Evolutionary conservation across 2,329 filamentous ascomycete species (phyloP).

Genomic region (Fusarium musae): DNA sequence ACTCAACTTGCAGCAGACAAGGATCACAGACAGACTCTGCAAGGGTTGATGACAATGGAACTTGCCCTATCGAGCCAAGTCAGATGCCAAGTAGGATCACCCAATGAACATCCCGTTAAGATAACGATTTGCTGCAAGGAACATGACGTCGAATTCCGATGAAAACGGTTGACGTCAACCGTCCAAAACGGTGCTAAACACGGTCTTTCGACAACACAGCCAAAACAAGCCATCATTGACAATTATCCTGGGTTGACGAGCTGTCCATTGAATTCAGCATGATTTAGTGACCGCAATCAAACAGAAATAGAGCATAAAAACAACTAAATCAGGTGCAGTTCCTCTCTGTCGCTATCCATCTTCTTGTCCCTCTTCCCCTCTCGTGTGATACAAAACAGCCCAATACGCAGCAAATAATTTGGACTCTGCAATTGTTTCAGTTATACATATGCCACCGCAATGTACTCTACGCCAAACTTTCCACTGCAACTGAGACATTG

Average conservation of each 20-base stretch:
- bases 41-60: conserved; percentile 1
- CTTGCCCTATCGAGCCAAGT: conserved; percentile 18
- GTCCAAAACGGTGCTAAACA: conserved; percentile 9
- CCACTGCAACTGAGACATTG: conserved; percentile 22
- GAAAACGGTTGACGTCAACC: conserved; percentile 6
- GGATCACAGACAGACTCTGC: neutral
- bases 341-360: neutral
- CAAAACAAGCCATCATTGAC: conserved; percentile 1
- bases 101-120: conserved; percentile 9
- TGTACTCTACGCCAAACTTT: neutral
- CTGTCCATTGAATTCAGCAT: neutral
- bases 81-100: conserved; percentile 1
- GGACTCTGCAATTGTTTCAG: conserved; percentile 16
- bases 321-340: neutral
- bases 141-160: neutral
- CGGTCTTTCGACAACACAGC: neutral
- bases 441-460: neutral
- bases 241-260: neutral
- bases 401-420: conserved; percentile 7
- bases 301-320: neutral
- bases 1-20: conserved; percentile 10
- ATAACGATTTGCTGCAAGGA: conserved; percentile 27
- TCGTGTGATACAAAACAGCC: neutral
- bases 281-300: neutral
- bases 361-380: neutral